phyloP scores from a whole-genome alignment of 2,329 filamentous ascomycete species.

The Xylariales sp. region DNA sequence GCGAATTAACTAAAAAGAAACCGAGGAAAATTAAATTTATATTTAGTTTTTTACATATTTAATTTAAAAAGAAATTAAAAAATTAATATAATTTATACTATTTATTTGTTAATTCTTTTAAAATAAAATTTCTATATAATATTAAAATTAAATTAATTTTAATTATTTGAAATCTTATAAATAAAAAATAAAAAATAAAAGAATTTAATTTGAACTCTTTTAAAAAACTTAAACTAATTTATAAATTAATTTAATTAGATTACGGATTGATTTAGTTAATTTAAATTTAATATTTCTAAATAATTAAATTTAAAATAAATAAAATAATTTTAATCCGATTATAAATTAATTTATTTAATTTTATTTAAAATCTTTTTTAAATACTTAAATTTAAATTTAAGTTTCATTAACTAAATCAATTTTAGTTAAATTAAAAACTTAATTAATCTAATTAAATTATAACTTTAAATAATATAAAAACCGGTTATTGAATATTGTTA shows the following conservation, averaged over 20 bases:
- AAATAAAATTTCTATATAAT: constrained; percentile 4
- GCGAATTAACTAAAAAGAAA: no score
- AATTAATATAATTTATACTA: not conserved
- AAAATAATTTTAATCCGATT: not conserved
- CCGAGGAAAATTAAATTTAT: no score
- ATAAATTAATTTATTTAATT: not conserved
- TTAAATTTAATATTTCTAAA: no score
- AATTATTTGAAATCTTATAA: not conserved
- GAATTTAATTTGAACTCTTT: no score
- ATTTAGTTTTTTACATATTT: no score
- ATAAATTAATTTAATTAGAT: no score
- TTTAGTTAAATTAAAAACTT: constrained; percentile 1
- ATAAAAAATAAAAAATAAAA: constrained; percentile 5
- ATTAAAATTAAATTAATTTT: not conserved
- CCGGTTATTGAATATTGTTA: not conserved
- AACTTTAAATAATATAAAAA: not conserved
- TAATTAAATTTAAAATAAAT: not conserved
- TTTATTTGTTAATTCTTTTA: not conserved
- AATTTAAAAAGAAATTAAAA: not conserved
- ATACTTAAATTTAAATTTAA: not conserved
- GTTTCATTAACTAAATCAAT: not conserved
- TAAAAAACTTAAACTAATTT: no score
- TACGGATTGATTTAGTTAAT: no score
- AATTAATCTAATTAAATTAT: not conserved
- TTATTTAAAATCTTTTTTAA: not conserved